Conservation (phyloP, 306 rosid species). For the Neltuma alba region DNA sequence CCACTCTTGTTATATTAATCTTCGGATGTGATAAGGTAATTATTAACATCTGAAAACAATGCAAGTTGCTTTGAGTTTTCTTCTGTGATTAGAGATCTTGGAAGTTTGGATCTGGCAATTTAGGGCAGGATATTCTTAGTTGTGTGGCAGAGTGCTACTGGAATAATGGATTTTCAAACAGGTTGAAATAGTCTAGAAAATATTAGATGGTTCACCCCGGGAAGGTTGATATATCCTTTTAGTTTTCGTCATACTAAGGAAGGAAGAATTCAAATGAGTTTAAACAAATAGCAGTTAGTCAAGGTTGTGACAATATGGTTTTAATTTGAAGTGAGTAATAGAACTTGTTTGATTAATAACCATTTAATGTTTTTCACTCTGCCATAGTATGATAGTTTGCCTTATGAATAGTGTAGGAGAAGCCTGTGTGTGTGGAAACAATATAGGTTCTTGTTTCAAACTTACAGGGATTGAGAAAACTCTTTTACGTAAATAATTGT, state of each 20-base stretch:
- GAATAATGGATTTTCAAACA: neutral
- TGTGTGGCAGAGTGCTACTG: neutral
- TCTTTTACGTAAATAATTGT: too few species aligned
- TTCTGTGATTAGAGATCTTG: neutral
- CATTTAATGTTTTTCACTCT: neutral
- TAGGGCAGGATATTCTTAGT: neutral
- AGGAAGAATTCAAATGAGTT: neutral
- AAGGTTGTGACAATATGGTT: neutral
- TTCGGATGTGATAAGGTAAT: neutral
- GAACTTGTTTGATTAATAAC: neutral
- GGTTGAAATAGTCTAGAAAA: neutral
- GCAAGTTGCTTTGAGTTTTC: neutral
- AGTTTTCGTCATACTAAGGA: neutral
- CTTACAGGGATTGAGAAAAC: neutral
- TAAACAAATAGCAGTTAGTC: neutral
- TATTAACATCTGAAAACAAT: neutral
- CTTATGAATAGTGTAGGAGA: neutral
- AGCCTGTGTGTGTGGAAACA: neutral
- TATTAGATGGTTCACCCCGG: neutral
- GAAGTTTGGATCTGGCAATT: neutral
- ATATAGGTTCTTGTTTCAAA: neutral
- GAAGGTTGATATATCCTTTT: neutral
- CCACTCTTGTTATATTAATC: neutral
- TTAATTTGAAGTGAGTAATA: neutral
- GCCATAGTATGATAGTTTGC: neutral